Base-by-base conservation (phyloP, 1,139 yeast genomes). In the Candida pseudoviswanathii region DNA sequence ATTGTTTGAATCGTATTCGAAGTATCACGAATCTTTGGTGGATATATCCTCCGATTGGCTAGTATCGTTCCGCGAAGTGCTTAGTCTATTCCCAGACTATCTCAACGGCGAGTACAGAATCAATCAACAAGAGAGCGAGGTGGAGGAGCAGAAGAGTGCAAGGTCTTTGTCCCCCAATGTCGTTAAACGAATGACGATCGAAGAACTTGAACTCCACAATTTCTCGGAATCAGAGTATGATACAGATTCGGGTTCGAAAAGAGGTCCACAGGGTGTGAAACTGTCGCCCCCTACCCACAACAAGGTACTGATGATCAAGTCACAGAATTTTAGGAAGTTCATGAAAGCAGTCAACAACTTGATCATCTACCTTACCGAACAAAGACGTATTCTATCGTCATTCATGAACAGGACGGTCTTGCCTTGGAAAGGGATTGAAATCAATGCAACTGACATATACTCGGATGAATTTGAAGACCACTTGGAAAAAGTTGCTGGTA, bases 291-390 rank as follows among this genome's bases (percentile, higher is more conserved):
- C 66, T 27, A 52, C 16, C 16, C 58, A 68, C 25, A 6, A n/a
- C 7, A 29, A 8, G 10, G 16, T 10, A 8, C 6, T 21, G 0
- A 64, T 60, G 7, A 39, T 42, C n/a, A 49, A 47, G 27, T 40
- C 47, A 9, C 51, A 48, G 40, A 44, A 60, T 60, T 49, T 54
- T 64, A 26, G 58, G 63, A 41, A 66, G 63, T 75, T 77, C 52
- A 60, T 60, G 26, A 71, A 64, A 52, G 79, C 89, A 0, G 76
- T 84, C 0, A 74, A 74, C 46, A 75, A 80, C 36, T 69, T 83
- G 34, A 75, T 85, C 4, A 77, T 85, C 1, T 89, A 71, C 54
- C 62, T 81, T 26, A 80, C 85, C 0, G 85, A 81, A 51, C 80
- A 81, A 51, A 67, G 85, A 60, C 62, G 86, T 46, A 77, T 81